These are phyloP conservation scores for Leccinum solheimii DNA, from an alignment of 1,284 basidiomycete species.

Conservation along the genomic window DNA sequence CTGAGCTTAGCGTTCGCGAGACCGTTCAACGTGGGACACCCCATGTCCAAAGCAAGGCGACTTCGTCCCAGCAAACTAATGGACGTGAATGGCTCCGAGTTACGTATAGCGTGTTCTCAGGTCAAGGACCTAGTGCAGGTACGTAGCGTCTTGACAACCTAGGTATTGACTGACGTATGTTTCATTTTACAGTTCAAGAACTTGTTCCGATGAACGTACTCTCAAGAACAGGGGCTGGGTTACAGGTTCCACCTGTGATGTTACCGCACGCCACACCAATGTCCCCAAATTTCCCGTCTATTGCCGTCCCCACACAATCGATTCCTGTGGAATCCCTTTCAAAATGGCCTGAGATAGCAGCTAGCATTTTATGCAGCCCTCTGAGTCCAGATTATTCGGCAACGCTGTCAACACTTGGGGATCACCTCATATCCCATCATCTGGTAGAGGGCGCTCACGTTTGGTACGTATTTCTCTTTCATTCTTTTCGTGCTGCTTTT, in stretches of 20 bases:
- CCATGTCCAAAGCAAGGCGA: conserved; percentile 18
- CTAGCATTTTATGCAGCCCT: conserved; percentile 82
- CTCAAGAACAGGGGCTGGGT: conserved; percentile 37
- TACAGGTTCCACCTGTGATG: conserved; percentile 43
- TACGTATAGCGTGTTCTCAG: conserved; percentile 85
- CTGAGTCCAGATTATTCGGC: conserved; percentile 63
- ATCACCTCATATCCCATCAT: conserved; percentile 72
- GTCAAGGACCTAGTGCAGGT: conserved; percentile 78
- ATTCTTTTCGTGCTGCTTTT: conserved; percentile 4
- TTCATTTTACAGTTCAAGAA: conserved; percentile 63
- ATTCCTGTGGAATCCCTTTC: conserved; percentile 60
- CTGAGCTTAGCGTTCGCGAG: conserved; percentile 64
- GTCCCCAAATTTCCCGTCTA: conserved; percentile 61
- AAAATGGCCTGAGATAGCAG: conserved; percentile 85
- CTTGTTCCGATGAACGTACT: conserved; percentile 63
- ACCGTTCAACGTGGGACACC: conserved; percentile 17
- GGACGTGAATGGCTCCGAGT: conserved; percentile 76
- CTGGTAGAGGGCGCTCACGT: conserved; percentile 87
- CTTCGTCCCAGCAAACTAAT: conserved; percentile 34
- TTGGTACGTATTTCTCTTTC: conserved; percentile 56
- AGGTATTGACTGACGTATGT: conserved; percentile 6
- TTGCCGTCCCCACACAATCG: conserved; percentile 39
- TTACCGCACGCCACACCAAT: conserved; percentile 53
- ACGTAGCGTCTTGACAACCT: conserved; percentile 27
- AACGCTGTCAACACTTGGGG: conserved; percentile 87